A percentile compares a stretch with the other conserved stretches of the same genome.
phyloP scores from a whole-genome alignment of 2,329 filamentous ascomycete species.

The Rutstroemia sp. region DNA sequence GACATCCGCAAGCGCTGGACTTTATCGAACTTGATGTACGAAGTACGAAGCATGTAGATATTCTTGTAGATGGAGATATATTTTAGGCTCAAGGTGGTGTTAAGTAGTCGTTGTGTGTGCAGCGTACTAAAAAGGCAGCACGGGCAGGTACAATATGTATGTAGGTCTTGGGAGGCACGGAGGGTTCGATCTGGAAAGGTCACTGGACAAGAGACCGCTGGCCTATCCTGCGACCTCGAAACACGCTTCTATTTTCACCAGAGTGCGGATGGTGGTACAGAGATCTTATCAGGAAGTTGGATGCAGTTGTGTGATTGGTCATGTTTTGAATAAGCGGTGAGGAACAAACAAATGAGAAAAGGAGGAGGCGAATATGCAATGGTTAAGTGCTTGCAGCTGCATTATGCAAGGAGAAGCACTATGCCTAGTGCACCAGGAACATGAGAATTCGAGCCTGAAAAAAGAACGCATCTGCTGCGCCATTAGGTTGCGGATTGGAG shows the following conservation, averaged over 20 bases:
- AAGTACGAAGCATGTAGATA: neutral
- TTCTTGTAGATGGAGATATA: neutral
- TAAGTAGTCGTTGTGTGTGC: too few relatives aligned
- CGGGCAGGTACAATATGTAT: neutral
- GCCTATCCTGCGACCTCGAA: neutral
- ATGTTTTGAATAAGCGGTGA: conserved; percentile 6
- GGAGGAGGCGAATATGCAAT: conserved; percentile 9
- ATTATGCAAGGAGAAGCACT: conserved; percentile 4
- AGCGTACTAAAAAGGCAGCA: neutral
- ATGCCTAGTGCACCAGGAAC: neutral
- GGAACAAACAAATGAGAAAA: neutral
- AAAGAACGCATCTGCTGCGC: neutral
- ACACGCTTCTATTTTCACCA: neutral
- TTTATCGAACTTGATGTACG: neutral
- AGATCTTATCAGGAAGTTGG: neutral
- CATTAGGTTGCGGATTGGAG: neutral
- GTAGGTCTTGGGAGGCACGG: neutral
- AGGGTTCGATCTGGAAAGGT: neutral
- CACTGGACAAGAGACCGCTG: conserved; percentile 6
- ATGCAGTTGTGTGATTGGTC: neutral
- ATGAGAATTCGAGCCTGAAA: neutral
- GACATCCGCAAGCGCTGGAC: neutral
- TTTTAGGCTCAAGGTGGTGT: too few relatives aligned
- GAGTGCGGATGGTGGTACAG: neutral
- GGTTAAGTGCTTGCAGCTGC: conserved; percentile 7